Evolutionary conservation across 805 yeast genomes (phyloP).

Genomic region (Aciculoconidium aculeatum): DNA sequence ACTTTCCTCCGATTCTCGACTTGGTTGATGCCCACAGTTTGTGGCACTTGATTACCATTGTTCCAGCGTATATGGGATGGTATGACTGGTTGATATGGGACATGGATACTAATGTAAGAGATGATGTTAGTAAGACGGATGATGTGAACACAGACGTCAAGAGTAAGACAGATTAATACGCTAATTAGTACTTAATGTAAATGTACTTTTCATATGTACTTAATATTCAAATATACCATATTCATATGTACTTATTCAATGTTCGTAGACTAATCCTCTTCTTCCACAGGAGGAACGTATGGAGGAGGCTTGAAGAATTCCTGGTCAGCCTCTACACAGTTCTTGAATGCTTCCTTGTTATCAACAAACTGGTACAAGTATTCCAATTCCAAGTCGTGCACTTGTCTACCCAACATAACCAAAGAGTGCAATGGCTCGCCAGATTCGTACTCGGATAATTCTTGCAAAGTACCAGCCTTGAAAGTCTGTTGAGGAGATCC

Average conservation of each 20-base stretch:
- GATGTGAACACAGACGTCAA: constrained; percentile 3
- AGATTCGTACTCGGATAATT: constrained; percentile 75
- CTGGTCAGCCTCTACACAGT: constrained; percentile 44
- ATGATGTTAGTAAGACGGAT: constrained; percentile 22
- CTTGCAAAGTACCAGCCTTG: constrained; percentile 77
- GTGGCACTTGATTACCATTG: constrained; percentile 87
- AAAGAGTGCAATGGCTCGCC: constrained; percentile 95
- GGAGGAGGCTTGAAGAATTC: constrained; percentile 71
- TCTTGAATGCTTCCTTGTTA: constrained; percentile 45
- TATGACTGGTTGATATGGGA: constrained; percentile 44
- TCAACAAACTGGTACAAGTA: constrained; percentile 73
- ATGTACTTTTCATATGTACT: no score
- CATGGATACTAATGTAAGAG: constrained; percentile 25
- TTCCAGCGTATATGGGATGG: constrained; percentile 36
- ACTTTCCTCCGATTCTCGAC: constrained; percentile 67
- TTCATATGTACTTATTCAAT: no score
- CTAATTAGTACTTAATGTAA: background rate
- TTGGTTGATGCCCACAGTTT: constrained; percentile 86
- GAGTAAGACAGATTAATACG: constrained; percentile 2
- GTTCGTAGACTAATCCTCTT: no score
- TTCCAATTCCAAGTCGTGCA: constrained; percentile 88
- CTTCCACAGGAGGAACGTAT: constrained; percentile 44
- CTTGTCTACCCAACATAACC: constrained; percentile 85
- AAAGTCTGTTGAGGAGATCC: constrained; percentile 83
- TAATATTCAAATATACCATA: no score